Percentiles rank a stretch among this genome's conserved stretches.
phyloP scores from a whole-genome alignment of 1,139 yeast species.

The Geotrichum restrictum region DNA sequence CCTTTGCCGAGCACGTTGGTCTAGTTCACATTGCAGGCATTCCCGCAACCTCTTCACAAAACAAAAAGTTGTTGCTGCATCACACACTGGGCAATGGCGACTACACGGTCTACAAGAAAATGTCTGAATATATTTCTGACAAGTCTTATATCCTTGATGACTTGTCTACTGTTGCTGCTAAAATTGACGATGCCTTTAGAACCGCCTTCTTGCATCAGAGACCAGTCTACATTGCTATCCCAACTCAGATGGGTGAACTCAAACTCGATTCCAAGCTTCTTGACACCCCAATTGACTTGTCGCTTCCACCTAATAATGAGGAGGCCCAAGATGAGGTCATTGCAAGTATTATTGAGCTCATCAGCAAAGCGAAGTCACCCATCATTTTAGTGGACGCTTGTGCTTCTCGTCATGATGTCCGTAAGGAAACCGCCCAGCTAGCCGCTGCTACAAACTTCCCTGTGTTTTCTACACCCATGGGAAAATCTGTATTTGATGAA shows the following conservation, averaged over 20 bases:
- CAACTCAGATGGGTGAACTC: constrained; percentile 73
- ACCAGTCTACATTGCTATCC: constrained; percentile 80
- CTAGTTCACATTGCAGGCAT: constrained; percentile 65
- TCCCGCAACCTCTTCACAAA: constrained; percentile 58
- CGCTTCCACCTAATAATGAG: constrained; percentile 58
- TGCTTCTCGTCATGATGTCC: constrained; percentile 72
- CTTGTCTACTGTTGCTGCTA: constrained; percentile 58
- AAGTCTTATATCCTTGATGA: constrained; percentile 64
- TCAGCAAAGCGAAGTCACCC: constrained; percentile 61
- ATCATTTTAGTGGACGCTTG: constrained; percentile 81
- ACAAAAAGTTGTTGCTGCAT: constrained; percentile 54
- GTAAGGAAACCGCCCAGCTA: constrained; percentile 56
- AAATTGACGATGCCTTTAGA: constrained; percentile 70
- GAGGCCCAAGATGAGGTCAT: constrained; percentile 73
- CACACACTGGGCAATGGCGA: constrained; percentile 83
- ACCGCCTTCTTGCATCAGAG: constrained; percentile 68
- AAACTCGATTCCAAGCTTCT: constrained; percentile 54
- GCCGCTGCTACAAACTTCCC: constrained; percentile 74
- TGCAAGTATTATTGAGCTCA: constrained; percentile 51
- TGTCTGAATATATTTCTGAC: constrained; percentile 66
- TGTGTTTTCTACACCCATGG: constrained; percentile 85
- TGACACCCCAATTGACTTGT: constrained; percentile 61
- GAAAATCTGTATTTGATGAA: constrained; percentile 77
- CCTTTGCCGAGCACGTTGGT: constrained; percentile 63
- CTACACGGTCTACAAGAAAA: constrained; percentile 70